Evolutionary conservation across 345 rosid genomes (phyloP).

Genomic region (Raphanus raphanistrum): DNA sequence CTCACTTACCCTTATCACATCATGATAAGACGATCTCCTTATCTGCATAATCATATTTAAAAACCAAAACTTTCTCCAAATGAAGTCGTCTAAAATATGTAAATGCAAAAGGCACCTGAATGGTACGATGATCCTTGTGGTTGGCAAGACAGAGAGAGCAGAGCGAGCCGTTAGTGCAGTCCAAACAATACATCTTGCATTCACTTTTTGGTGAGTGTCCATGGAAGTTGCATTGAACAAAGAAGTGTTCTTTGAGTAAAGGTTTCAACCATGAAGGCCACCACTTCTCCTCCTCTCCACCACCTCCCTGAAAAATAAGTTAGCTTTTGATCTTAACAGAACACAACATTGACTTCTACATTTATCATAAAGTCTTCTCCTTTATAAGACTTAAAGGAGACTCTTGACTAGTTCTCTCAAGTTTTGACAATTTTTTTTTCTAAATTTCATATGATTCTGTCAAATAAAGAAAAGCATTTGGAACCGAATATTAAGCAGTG

Average conservation of each 20-base stretch:
- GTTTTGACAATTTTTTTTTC: neutral
- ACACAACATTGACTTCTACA: conserved; percentile 11
- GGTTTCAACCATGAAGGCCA: conserved; percentile 92
- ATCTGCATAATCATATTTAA: conserved; percentile 47
- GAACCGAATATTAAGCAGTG: conserved; percentile 26
- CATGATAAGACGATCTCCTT: conserved; percentile 95
- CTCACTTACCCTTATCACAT: conserved; percentile 85
- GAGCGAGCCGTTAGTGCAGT: conserved; percentile 71
- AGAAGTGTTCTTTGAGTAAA: conserved; percentile 62
- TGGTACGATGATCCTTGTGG: conserved; percentile 72
- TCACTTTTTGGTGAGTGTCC: conserved; percentile 81
- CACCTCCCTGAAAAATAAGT: conserved; percentile 41
- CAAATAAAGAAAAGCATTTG: neutral
- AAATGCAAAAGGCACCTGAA: conserved; percentile 59
- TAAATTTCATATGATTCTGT: conserved; percentile 21
- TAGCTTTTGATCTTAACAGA: neutral
- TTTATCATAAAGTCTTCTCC: conserved; percentile 17
- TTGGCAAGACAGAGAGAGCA: conserved; percentile 67
- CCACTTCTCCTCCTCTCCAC: conserved; percentile 50
- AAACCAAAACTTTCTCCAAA: neutral
- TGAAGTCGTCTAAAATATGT: neutral
- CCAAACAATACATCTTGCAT: conserved; percentile 96
- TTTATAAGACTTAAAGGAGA: conserved; percentile 3
- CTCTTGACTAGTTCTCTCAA: conserved; percentile 2
- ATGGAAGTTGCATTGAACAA: conserved; percentile 80